Conservation (phyloP, 208 protist genomes). For the Porcisia hertigi region DNA sequence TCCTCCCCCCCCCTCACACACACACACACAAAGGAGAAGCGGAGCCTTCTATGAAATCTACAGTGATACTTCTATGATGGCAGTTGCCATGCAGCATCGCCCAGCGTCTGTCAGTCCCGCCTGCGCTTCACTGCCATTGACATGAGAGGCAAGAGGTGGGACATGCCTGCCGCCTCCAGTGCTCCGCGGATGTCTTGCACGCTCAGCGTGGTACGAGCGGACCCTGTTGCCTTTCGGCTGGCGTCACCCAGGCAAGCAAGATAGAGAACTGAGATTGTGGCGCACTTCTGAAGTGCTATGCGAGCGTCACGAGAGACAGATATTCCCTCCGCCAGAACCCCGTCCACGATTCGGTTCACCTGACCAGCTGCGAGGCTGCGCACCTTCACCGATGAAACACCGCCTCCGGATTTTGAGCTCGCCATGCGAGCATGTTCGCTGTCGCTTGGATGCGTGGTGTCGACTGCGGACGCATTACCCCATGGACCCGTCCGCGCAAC, state of each 20-base stretch:
- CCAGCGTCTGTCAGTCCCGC: conserved; percentile 18
- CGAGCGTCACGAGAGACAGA: conserved; percentile 67
- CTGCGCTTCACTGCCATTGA: conserved; percentile 49
- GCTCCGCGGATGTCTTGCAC: conserved; percentile 66
- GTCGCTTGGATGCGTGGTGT: not conserved
- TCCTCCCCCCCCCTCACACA: too few relatives aligned
- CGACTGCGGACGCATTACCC: not conserved
- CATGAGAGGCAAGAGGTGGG: conserved; percentile 62
- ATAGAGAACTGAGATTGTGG: conserved; percentile 70
- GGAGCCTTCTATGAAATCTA: not conserved
- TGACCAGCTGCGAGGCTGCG: conserved; percentile 73
- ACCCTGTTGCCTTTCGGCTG: conserved; percentile 43
- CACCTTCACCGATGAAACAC: conserved; percentile 5
- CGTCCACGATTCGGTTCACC: conserved; percentile 63
- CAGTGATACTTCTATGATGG: not conserved
- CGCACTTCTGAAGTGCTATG: conserved; percentile 78
- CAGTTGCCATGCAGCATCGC: not conserved
- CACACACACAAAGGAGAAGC: not conserved
- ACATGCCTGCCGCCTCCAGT: conserved; percentile 72
- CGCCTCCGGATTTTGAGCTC: not conserved
- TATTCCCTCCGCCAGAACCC: conserved; percentile 62
- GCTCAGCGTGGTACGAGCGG: conserved; percentile 60
- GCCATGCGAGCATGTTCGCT: not conserved
- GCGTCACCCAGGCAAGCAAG: conserved; percentile 76
- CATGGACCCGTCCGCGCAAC: not conserved